Conservation (phyloP, 768 basidiomycete species). For the Dacryopinax spathularia region DNA sequence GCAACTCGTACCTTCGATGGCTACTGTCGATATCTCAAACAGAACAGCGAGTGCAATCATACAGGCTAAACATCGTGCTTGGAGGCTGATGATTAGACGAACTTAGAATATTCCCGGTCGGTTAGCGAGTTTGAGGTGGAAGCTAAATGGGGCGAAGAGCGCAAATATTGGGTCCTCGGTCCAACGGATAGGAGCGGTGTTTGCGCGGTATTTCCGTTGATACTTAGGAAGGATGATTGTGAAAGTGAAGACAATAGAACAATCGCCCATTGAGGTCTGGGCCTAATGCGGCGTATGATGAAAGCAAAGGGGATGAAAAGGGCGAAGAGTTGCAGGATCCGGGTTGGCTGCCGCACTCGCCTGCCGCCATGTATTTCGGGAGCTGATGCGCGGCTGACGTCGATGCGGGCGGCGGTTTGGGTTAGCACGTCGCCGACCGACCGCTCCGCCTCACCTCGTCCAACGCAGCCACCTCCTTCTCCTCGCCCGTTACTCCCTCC, state of each 20-base stretch:
- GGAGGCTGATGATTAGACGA: neutral
- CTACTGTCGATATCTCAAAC: too few relatives aligned
- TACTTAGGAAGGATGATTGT: neutral
- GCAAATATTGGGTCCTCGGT: neutral
- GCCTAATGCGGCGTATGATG: neutral
- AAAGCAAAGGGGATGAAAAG: neutral
- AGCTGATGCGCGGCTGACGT: conserved; percentile 4
- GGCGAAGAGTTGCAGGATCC: neutral
- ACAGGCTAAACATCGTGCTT: too few relatives aligned
- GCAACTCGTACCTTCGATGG: too few relatives aligned
- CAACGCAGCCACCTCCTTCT: neutral
- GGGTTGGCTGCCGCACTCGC: too few relatives aligned
- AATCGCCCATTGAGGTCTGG: neutral
- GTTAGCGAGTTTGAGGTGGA: neutral
- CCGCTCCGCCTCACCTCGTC: neutral
- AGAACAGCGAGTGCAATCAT: too few relatives aligned
- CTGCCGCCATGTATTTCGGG: conserved; percentile 4
- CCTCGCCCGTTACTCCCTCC: neutral
- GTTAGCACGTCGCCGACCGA: neutral
- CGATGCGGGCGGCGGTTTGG: neutral
- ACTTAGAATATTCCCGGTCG: conserved; percentile 3
- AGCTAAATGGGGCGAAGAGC: neutral
- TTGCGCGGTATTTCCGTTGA: neutral
- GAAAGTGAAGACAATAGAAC: neutral
- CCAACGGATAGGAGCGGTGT: too few relatives aligned